Conservation (phyloP, 345 rosid species). For the Corymbia maculata region DNA sequence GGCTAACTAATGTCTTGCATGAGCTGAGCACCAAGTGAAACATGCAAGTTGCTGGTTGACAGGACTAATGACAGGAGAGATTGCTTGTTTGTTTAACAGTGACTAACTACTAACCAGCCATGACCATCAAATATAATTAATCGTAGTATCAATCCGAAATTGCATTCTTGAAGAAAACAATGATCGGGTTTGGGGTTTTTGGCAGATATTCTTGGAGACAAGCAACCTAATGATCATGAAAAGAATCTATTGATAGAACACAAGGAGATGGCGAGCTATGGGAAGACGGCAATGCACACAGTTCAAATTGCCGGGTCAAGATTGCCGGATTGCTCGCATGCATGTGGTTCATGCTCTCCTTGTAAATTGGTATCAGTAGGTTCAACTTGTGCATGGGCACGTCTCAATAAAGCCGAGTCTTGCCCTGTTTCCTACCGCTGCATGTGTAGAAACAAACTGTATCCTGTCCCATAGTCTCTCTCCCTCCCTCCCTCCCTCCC, state of each 20-base stretch:
- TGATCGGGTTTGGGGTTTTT: neutral
- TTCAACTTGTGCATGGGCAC: constrained; percentile 50
- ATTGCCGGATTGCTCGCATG: constrained; percentile 83
- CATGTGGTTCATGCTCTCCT: constrained; percentile 87
- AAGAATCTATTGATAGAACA: neutral
- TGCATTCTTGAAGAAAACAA: neutral
- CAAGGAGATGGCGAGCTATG: neutral
- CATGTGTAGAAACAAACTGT: constrained; percentile 76
- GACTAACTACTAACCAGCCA: neutral
- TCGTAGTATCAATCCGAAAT: neutral
- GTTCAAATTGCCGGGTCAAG: constrained; percentile 77
- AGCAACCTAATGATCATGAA: neutral
- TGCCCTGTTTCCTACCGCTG: constrained; percentile 92
- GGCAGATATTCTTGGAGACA: neutral
- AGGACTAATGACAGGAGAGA: neutral
- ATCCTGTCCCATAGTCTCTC: constrained; percentile 55
- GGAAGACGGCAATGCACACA: constrained; percentile 24
- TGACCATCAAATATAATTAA: neutral
- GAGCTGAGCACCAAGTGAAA: neutral
- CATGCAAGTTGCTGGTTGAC: neutral
- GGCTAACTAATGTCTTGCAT: neutral
- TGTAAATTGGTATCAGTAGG: constrained; percentile 84
- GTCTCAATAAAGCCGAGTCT: constrained; percentile 68
- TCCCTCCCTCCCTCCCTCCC: neutral
- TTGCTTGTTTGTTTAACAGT: neutral